Percentiles rank a stretch among this genome's conserved stretches.
These are phyloP conservation scores for Talaromyces verruculosus DNA, from an alignment of 2,329 filamentous ascomycete species.

Conservation along the genomic window DNA sequence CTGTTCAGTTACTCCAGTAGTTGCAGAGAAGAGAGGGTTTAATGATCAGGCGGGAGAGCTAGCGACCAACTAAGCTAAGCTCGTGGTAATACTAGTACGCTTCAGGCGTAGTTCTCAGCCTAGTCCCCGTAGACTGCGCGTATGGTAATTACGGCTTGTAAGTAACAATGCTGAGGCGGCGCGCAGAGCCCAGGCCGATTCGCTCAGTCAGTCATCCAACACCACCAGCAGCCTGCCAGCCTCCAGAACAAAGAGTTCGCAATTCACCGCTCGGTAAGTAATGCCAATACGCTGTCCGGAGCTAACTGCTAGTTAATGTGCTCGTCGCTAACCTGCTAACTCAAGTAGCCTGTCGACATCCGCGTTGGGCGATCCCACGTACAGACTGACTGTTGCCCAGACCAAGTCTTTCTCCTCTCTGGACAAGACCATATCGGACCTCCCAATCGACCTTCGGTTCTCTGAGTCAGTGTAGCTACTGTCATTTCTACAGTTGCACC, in stretches of 20 bases:
- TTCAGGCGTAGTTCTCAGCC: not conserved
- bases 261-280: not conserved
- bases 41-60: not conserved
- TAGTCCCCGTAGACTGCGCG: not conserved
- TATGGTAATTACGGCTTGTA: constrained; percentile 15
- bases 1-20: not conserved
- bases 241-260: not conserved
- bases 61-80: constrained; percentile 8
- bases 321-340: constrained; percentile 8
- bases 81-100: constrained; percentile 11
- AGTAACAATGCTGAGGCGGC: constrained; percentile 7
- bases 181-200: constrained; percentile 9
- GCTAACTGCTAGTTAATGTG: not conserved
- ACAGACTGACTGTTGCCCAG: constrained; percentile 14
- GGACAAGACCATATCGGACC: not conserved
- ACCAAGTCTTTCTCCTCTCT: constrained; percentile 20
- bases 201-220: not conserved
- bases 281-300: not conserved
- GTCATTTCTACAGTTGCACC: constrained; percentile 20
- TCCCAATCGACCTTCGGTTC: not conserved
- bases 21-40: not conserved
- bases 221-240: not conserved
- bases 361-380: constrained; percentile 15
- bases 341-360: constrained; percentile 10
- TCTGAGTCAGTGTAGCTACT: constrained; percentile 28